Evolutionary conservation across 495 filamentous ascomycete genomes (phyloP).

Genomic region (Penicillium waksmanii): DNA sequence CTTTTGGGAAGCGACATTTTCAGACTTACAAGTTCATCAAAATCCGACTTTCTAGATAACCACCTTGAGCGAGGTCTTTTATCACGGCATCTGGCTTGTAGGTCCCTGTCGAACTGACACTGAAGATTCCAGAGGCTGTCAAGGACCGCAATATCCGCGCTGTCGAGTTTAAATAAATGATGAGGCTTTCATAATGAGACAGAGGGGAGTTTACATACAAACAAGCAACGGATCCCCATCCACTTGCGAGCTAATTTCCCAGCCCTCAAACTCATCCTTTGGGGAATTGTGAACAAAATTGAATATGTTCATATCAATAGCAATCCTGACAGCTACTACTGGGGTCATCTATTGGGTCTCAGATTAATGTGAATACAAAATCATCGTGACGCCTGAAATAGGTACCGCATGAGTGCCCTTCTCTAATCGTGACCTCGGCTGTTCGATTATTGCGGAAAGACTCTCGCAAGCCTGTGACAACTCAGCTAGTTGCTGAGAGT

Average conservation of each 20-base stretch:
- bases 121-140: not conserved
- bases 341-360: not conserved
- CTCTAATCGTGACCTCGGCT: not conserved
- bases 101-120: not conserved
- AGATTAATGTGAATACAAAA: not conserved
- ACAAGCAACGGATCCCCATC: not conserved
- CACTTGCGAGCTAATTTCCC: not conserved
- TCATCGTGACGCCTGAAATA: not conserved
- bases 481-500: not conserved
- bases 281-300: not conserved
- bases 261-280: not conserved
- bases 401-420: not conserved
- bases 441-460: not conserved
- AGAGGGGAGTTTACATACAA: not conserved
- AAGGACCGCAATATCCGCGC: not conserved
- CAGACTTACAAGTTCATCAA: not conserved
- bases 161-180: not conserved
- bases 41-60: not conserved
- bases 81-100: not conserved
- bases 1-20: not conserved
- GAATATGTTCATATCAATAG: constrained; percentile 1
- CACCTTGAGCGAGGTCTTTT: not conserved
- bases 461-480: not conserved
- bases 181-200: not conserved
- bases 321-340: not conserved